Conservation (phyloP, 192 early-diverging fungal species). For the Mortierella hygrophila region DNA sequence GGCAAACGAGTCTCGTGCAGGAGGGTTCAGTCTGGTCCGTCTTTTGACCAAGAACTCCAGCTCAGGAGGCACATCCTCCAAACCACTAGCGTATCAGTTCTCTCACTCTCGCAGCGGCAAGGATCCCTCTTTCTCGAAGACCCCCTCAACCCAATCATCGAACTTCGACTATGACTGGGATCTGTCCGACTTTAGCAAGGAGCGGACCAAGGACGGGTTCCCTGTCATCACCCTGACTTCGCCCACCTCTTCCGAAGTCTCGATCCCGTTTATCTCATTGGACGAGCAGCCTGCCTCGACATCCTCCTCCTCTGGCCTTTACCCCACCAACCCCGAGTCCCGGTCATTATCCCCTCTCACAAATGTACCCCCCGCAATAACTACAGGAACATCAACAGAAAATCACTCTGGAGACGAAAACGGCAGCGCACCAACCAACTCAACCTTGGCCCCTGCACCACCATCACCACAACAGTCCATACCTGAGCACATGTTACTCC, state of each 20-base stretch:
- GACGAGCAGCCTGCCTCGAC: background rate
- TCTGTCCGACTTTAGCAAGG: conserved; percentile 7
- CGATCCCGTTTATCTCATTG: conserved; percentile 13
- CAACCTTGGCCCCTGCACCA: background rate
- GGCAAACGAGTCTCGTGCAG: conserved; percentile 1
- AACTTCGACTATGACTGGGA: conserved; percentile 12
- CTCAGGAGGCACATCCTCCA: background rate
- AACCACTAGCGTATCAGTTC: background rate
- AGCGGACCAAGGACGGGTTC: conserved; percentile 23
- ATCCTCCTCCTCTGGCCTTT: background rate
- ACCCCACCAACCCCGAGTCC: background rate
- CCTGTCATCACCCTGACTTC: conserved; percentile 50
- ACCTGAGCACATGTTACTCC: conserved; percentile 41
- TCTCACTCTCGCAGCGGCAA: background rate
- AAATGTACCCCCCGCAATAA: background rate
- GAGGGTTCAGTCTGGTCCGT: conserved; percentile 28
- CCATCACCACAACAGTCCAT: background rate
- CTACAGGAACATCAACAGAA: background rate
- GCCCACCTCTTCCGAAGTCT: conserved; percentile 39
- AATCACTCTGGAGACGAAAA: background rate
- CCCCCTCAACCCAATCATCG: conserved; percentile 26
- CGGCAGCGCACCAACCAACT: background rate
- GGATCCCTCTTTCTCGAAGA: conserved; percentile 18
- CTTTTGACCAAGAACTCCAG: conserved; percentile 22
- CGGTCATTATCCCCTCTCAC: background rate